Evolutionary conservation across 2,329 filamentous ascomycete genomes (phyloP).

Genomic region (Clarireedia sp.): DNA sequence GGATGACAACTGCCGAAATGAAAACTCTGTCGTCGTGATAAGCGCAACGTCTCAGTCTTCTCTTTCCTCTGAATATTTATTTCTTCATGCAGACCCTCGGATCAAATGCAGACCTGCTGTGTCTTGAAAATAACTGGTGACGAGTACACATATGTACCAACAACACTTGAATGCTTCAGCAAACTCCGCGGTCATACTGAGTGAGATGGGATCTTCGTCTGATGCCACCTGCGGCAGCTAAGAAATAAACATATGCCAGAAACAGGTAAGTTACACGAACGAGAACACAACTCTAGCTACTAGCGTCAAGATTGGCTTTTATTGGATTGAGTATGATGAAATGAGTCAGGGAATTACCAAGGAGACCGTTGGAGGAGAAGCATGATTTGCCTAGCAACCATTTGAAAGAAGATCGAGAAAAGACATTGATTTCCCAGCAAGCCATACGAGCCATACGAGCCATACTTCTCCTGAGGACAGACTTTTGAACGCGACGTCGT

Average conservation of each 20-base stretch:
- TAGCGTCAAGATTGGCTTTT: not conserved
- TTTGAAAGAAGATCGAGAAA: not conserved
- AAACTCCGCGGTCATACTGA: not conserved
- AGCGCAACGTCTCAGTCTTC: no score
- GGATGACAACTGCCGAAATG: not conserved
- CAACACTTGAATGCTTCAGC: not conserved
- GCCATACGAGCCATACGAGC: no score
- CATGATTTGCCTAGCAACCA: not conserved
- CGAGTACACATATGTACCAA: no score
- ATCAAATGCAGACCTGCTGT: no score
- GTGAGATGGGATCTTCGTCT: not conserved
- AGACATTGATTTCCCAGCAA: not conserved
- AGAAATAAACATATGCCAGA: not conserved
- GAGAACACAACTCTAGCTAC: not conserved
- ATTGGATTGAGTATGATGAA: not conserved
- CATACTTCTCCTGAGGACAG: no score
- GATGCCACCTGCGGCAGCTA: not conserved
- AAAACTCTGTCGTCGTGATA: no score
- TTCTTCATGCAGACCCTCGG: no score
- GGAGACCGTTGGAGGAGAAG: not conserved
- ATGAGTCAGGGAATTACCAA: not conserved
- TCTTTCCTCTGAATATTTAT: no score
- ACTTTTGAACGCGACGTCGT: not conserved
- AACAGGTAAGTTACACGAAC: not conserved
- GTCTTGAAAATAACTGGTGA: no score